phyloP scores from a whole-genome alignment of 345 rosid species.

The Eucalyptus regnans region DNA sequence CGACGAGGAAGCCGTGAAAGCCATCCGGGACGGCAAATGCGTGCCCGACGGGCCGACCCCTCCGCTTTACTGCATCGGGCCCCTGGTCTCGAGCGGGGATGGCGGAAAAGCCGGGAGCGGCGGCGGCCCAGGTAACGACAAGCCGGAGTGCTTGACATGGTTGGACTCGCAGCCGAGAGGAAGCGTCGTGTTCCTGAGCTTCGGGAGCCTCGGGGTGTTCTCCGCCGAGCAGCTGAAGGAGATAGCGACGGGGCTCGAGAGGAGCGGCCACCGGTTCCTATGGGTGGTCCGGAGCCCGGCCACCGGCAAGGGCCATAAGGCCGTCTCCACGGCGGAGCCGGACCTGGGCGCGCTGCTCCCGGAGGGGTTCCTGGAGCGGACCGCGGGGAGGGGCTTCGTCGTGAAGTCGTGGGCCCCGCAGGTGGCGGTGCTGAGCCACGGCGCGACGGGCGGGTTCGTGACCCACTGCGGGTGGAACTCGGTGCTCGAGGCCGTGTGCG shows the following conservation, averaged over 20 bases:
- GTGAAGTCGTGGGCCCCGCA: constrained; percentile 60
- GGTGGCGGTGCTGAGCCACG: constrained; percentile 32
- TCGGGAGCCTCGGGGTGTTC: constrained; percentile 33
- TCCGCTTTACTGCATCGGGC: background rate
- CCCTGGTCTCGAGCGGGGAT: background rate
- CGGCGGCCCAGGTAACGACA: background rate
- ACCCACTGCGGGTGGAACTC: constrained; percentile 81
- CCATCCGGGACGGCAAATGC: background rate
- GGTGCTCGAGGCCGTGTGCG: constrained; percentile 35
- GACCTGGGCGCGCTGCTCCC: constrained; percentile 15
- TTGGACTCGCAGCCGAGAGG: constrained; percentile 22
- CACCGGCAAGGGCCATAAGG: background rate
- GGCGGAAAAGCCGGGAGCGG: background rate
- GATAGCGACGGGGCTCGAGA: constrained; percentile 33
- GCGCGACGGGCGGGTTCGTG: constrained; percentile 43
- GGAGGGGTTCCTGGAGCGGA: constrained; percentile 21
- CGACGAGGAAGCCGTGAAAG: background rate
- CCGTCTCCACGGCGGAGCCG: background rate
- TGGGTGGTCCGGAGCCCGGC: constrained; percentile 42
- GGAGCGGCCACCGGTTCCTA: constrained; percentile 22
- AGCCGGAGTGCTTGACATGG: constrained; percentile 15
- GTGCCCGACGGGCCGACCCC: background rate
- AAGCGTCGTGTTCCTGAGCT: constrained; percentile 29
- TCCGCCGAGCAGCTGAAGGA: constrained; percentile 17
- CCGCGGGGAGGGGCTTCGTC: constrained; percentile 27